Percentiles rank a stretch among this genome's conserved stretches.
Conservation (phyloP, 2,329 filamentous ascomycete species). For the Thermoascus crustaceus region DNA sequence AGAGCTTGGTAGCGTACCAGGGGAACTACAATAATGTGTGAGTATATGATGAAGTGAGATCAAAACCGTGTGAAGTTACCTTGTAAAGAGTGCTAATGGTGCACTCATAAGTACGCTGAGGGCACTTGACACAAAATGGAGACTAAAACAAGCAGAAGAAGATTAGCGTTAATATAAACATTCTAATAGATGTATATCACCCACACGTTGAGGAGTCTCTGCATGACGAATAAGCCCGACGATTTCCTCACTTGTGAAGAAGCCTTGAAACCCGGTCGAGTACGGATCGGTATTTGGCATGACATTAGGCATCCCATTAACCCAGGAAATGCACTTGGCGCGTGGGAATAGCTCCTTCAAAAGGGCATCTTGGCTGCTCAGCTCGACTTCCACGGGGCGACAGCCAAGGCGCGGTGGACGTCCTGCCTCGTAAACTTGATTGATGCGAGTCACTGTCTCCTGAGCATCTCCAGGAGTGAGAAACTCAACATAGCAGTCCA, state of each 20-base stretch:
- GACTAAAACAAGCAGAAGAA: no score
- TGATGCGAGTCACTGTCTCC: constrained; percentile 29
- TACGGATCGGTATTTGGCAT: constrained; percentile 33
- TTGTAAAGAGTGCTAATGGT: constrained; percentile 46
- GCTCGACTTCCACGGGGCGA: constrained; percentile 38
- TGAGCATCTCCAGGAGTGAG: constrained; percentile 29
- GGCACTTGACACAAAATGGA: constrained; percentile 41
- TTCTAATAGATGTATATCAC: constrained; percentile 13
- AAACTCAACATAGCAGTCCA: constrained; percentile 47
- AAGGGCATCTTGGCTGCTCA: constrained; percentile 43
- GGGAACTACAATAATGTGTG: constrained; percentile 35
- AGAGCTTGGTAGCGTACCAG: constrained; percentile 39
- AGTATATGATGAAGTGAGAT: constrained; percentile 6
- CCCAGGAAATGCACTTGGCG: constrained; percentile 44
- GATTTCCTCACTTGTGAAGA: constrained; percentile 45
- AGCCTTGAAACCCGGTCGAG: constrained; percentile 44
- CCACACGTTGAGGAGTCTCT: constrained; percentile 42
- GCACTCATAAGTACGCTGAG: constrained; percentile 46
- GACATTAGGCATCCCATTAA: constrained; percentile 25
- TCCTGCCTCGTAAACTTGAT: constrained; percentile 24
- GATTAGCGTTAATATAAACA: no score
- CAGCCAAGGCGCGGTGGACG: constrained; percentile 40
- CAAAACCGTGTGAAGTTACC: constrained; percentile 19
- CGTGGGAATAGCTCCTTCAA: constrained; percentile 45
- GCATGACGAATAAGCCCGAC: constrained; percentile 40